Evolutionary conservation across 352 stramenopile genomes (phyloP).

Genomic region (Phytophthora lateralis): DNA sequence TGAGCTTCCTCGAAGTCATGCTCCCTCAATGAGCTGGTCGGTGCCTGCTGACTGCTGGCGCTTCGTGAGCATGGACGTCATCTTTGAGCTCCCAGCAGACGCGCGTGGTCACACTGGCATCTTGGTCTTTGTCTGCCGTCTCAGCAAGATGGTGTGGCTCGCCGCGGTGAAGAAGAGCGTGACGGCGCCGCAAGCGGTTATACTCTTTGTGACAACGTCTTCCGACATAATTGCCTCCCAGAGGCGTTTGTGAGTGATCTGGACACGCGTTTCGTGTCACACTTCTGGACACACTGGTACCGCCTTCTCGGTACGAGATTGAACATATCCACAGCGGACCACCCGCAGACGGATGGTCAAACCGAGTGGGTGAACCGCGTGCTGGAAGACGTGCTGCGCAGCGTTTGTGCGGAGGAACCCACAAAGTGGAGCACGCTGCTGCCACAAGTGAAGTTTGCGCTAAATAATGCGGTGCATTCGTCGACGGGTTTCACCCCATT

Average conservation of each 20-base stretch:
- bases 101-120: not conserved
- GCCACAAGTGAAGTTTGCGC: not conserved
- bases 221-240: not conserved
- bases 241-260: not conserved
- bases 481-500: not conserved
- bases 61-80: not conserved
- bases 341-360: conserved; percentile 4
- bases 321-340: conserved; percentile 1
- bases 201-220: not conserved
- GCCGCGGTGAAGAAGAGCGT: not conserved
- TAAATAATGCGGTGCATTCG: not conserved
- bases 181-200: not conserved
- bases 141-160: not conserved
- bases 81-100: not conserved
- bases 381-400: not conserved
- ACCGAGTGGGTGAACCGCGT: not conserved
- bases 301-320: not conserved
- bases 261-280: not conserved
- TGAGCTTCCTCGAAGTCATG: too few relatives aligned
- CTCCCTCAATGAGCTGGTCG: too few relatives aligned
- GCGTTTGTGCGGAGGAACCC: not conserved
- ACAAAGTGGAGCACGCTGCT: not conserved
- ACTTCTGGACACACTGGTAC: not conserved
- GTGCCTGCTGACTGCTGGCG: not conserved
- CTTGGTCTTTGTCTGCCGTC: not conserved